Base-by-base conservation (phyloP, 768 basidiomycete species). In the Russula brevipes region DNA sequence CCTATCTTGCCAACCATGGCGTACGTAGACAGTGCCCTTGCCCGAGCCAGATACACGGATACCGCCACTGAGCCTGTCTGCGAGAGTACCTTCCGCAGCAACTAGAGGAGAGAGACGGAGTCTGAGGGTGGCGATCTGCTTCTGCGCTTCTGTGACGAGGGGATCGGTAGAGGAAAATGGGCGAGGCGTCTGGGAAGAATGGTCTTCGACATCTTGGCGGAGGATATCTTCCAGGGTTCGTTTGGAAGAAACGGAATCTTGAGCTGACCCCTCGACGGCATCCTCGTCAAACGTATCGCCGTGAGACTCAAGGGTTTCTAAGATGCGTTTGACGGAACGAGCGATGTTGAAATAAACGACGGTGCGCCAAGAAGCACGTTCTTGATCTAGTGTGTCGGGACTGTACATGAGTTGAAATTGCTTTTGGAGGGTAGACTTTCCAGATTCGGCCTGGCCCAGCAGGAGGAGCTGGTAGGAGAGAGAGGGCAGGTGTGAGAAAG, bases 381-480 rank as follows among this genome's bases (percentile, higher is more conserved):
- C 87, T 55, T 79, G 75, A 49, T 91, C 87, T 41, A 92, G 81
- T 0, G 85, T 77, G 61, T 82, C 79, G 3, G 87, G 89, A 62
- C 81, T 84, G 73, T 90, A 90, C 84, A 90, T 88, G 68, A 91
- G 82, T 72, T 89, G 88, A 68, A 87, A 89, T 70, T 88, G 88
- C 71, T 88, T 88, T 73, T 87, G 86, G 52, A 89, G 79, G 4
- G 87, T 88, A 38, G 85, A 85, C 71, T 89, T 89, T 68, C 87
- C 87, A 52, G 85, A 88, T 76, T 89, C 88, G 44, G 88, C 87
- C 69, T 89, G 88, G 44, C 88, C 88, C 45, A 89, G 80, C 60
- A 91, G 79, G n/a, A 90, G 75, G 47, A 89, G 74, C 86, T 90
- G 68, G 54, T 41, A 45, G 17, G 39, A 61, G 44, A 41, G 35